Evolutionary conservation across 371 early-diverging fungal species (phyloP).

Genomic region (Syncephalastrum racemosum): DNA sequence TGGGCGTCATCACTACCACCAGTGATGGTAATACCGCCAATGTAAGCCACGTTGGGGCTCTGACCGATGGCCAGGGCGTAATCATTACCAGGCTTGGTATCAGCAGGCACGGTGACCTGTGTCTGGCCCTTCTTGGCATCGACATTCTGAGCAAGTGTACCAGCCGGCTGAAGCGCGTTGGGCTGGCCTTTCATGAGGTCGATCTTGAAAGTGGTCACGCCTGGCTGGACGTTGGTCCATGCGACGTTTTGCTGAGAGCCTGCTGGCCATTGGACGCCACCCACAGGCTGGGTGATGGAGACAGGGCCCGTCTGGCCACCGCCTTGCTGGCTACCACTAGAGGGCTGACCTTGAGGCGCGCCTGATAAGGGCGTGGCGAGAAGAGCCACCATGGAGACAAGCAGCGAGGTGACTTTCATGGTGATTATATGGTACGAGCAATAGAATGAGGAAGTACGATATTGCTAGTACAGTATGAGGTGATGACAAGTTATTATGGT

Average conservation of each 20-base stretch:
- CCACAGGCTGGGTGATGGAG: conserved; percentile 34
- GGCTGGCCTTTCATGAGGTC: conserved; percentile 43
- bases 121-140: conserved; percentile 34
- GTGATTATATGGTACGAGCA: too few species aligned
- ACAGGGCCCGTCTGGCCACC: conserved; percentile 26
- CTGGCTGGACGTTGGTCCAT: conserved; percentile 37
- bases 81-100: conserved; percentile 30
- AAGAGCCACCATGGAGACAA: too few species aligned
- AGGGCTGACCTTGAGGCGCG: too few species aligned
- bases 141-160: conserved; percentile 29
- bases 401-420: too few species aligned
- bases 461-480: too few species aligned
- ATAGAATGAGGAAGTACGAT: too few species aligned
- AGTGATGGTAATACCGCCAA: conserved; percentile 30
- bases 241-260: conserved; percentile 33
- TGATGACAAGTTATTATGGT: too few species aligned
- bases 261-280: conserved; percentile 35
- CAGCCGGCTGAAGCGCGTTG: conserved; percentile 31
- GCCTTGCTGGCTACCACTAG: too few species aligned
- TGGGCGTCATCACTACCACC: background rate
- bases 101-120: conserved; percentile 33
- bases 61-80: conserved; percentile 45
- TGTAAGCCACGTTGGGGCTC: conserved; percentile 33
- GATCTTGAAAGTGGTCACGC: conserved; percentile 25
- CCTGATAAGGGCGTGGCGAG: too few species aligned